Evolutionary conservation across 2,329 filamentous ascomycete species (phyloP).

Genomic region (Colletotrichum sojae): DNA sequence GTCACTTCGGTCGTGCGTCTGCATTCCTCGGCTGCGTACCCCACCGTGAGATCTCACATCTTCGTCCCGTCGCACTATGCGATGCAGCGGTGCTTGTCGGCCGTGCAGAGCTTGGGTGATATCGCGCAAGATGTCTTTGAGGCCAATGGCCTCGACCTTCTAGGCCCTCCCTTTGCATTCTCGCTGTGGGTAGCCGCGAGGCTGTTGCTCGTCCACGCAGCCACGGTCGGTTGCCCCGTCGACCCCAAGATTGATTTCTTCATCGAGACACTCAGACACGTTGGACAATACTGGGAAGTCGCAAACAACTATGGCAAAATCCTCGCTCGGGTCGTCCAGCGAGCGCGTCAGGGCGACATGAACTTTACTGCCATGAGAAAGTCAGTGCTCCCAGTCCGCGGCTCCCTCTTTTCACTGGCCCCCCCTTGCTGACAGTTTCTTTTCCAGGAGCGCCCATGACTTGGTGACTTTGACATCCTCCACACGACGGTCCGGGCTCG

Average conservation of each 20-base stretch:
- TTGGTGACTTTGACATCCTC: conserved; percentile 54
- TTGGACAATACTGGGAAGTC: conserved; percentile 61
- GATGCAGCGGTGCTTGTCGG: conserved; percentile 60
- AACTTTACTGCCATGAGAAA: conserved; percentile 57
- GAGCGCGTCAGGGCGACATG: conserved; percentile 53
- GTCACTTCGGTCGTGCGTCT: conserved; percentile 59
- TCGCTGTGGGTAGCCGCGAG: conserved; percentile 60
- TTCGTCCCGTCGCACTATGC: conserved; percentile 60
- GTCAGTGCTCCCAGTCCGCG: conserved; percentile 45
- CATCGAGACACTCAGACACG: conserved; percentile 56
- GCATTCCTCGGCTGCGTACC: conserved; percentile 61
- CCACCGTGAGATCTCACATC: conserved; percentile 55
- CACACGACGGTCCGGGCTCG: conserved; percentile 53
- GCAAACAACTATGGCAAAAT: conserved; percentile 59
- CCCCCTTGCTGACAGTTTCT: conserved; percentile 26
- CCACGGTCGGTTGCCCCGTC: conserved; percentile 53
- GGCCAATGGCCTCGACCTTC: conserved; percentile 57
- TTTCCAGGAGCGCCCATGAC: conserved; percentile 55
- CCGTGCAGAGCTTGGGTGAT: conserved; percentile 59
- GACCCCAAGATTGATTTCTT: conserved; percentile 60
- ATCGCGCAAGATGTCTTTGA: conserved; percentile 61
- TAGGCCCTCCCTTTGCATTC: conserved; percentile 61
- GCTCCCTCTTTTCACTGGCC: background rate
- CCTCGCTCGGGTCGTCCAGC: conserved; percentile 55
- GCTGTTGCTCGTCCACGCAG: conserved; percentile 57